Evolutionary conservation across 257 asterid genomes (phyloP), one percentile per base, ranked within the genome.

Genomic region (Mitragyna speciosa): DNA sequence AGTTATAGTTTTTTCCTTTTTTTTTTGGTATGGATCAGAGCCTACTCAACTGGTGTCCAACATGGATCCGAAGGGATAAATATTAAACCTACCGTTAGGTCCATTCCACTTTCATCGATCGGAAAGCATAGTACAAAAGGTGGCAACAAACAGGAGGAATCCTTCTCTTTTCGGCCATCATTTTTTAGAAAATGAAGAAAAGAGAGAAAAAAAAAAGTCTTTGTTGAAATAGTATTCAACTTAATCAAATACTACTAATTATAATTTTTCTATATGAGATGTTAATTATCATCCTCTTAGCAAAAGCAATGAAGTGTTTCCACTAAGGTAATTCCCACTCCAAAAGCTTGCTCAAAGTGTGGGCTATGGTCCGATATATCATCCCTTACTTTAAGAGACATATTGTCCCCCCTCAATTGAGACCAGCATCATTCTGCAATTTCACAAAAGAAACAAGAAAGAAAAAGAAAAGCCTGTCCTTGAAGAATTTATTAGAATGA

Each of bases 381-480:
- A 79, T 81, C n/a, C 81, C 74, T 61, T 74, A 72, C 94, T 87
- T 93, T 91, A 81, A 45, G 72, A 69, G 83, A 89, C 93, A 93
- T 73, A 61, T 43, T 90, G 96, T 87, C 87, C 92, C 93, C 91
- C 83, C 78, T 66, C 69, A 85, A 71, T 88, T 68, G 81, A 87
- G 83, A 87, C 90, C 87, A 77, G 51, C 88, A 91, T 90, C 89
- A 82, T 87, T 85, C 80, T 76, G 67, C 49, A 76, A 67, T 45
- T 81, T 79, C 76, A 33, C 74, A 56, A 76, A 28, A 76, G 76
- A 12, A 4, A 61, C 64, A 75, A 75, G 82, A 59, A 73, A 65
- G 65, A 82, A 47, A 20, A 81, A 78, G 71, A 71, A 69, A 80
- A 82, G 52, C 59, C 83, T 77, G 85, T 70, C 81, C 79, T 31